Evolutionary conservation across 768 basidiomycete genomes (phyloP).

Genomic region (Naganishia vaughanmartiniae): DNA sequence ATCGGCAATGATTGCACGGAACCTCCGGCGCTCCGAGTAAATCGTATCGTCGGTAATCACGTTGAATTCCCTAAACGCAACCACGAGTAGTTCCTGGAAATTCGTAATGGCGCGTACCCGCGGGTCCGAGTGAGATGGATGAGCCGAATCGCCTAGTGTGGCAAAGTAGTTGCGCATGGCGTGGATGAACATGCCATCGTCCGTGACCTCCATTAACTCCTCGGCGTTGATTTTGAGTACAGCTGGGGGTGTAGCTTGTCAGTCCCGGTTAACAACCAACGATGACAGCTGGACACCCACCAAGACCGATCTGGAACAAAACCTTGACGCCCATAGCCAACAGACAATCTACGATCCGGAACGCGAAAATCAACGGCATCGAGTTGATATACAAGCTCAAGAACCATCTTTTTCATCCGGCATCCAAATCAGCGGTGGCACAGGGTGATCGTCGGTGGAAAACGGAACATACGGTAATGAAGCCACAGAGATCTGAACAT

Average conservation of each 20-base stretch:
- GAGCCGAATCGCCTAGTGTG: slow-evolving; percentile 87
- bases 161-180: slow-evolving; percentile 94
- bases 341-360: slow-evolving; percentile 95
- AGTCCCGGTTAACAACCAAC: not conserved
- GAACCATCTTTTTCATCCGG: slow-evolving; percentile 66
- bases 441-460: slow-evolving; percentile 25
- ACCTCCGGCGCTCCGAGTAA: slow-evolving; percentile 74
- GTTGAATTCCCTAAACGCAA: slow-evolving; percentile 96
- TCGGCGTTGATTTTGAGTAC: slow-evolving; percentile 98
- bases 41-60: slow-evolving; percentile 95
- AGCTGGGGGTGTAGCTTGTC: slow-evolving; percentile 56
- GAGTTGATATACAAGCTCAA: slow-evolving; percentile 74
- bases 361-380: slow-evolving; percentile 85
- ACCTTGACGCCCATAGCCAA: slow-evolving; percentile 99
- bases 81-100: slow-evolving; percentile 93
- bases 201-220: slow-evolving; percentile 83
- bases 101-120: slow-evolving; percentile 88
- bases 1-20: slow-evolving; percentile 83
- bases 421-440: not conserved
- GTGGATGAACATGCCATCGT: slow-evolving; percentile 94
- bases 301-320: slow-evolving; percentile 85
- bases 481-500: slow-evolving; percentile 94
- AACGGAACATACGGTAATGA: slow-evolving; percentile 64
- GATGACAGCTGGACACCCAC: slow-evolving; percentile 27
- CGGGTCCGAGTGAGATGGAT: slow-evolving; percentile 82